phyloP scores from a whole-genome alignment of 192 early-diverging fungal genomes.

The Umbelopsis sp. region DNA sequence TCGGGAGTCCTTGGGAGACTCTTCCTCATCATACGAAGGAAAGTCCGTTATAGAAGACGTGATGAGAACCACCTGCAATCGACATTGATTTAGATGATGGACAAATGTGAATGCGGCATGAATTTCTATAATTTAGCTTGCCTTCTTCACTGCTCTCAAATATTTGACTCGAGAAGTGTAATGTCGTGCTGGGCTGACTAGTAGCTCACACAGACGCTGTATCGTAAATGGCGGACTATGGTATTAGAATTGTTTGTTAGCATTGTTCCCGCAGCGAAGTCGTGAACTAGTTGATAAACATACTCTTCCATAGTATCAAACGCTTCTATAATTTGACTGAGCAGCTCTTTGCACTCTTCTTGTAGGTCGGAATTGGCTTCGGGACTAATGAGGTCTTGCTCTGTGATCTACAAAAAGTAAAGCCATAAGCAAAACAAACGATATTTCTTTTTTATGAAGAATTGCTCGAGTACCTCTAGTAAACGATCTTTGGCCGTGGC shows the following conservation, averaged over 20 bases:
- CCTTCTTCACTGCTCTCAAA: constrained; percentile 16
- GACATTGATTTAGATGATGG: neutral
- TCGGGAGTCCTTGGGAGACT: too few relatives aligned
- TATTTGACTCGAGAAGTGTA: constrained; percentile 14
- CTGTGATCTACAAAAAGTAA: neutral
- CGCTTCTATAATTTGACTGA: constrained; percentile 3
- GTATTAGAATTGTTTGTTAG: neutral
- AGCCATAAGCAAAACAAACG: neutral
- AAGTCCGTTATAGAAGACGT: constrained; percentile 10
- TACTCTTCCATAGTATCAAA: constrained; percentile 18
- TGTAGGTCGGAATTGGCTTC: constrained; percentile 2
- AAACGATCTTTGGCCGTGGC: neutral
- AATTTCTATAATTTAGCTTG: neutral
- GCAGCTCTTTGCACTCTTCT: neutral
- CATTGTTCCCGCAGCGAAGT: neutral
- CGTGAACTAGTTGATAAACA: neutral
- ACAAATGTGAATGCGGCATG: neutral
- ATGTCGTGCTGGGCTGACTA: constrained; percentile 7
- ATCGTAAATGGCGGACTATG: constrained; percentile 16
- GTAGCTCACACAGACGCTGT: constrained; percentile 5
- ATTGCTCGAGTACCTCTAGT: neutral
- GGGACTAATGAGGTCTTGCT: neutral
- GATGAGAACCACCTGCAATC: neutral
- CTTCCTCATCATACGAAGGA: neutral
- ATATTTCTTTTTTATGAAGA: neutral